phyloP scores from a whole-genome alignment of 2,329 filamentous ascomycete species.

The Biscogniauxia marginata region DNA sequence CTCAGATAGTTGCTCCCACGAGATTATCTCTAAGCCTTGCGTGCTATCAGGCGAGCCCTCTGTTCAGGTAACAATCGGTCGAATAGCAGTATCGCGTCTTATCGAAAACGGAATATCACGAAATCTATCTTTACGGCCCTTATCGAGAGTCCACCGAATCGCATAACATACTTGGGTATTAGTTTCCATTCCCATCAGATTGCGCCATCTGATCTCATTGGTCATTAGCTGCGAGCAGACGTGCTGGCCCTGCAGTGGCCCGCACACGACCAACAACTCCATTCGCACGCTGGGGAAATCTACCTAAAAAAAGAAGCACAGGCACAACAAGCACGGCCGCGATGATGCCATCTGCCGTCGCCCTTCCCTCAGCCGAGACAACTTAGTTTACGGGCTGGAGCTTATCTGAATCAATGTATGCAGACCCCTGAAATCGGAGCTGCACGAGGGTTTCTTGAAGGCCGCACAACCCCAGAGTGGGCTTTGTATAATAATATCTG shows the following conservation, averaged over 20 bases:
- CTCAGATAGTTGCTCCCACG: background rate
- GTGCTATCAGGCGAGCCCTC: background rate
- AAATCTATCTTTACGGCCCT: constrained; percentile 9
- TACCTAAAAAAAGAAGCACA: background rate
- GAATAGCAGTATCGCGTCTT: background rate
- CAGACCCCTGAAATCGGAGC: constrained; percentile 6
- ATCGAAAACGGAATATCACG: background rate
- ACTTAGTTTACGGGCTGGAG: background rate
- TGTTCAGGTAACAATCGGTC: background rate
- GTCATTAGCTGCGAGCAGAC: background rate
- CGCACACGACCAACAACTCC: background rate
- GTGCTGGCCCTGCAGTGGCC: background rate
- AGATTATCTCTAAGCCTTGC: background rate
- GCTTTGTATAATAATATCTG: background rate
- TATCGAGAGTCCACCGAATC: background rate
- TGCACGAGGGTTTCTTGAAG: constrained; percentile 12
- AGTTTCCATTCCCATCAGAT: background rate
- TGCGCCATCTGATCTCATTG: background rate
- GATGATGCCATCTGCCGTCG: background rate
- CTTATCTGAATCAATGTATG: constrained; percentile 8
- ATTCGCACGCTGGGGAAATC: background rate
- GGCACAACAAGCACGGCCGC: background rate
- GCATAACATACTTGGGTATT: background rate
- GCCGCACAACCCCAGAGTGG: too few species aligned
- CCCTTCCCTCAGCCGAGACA: background rate